phyloP scores from a whole-genome alignment of 1,139 yeast genomes.

The Pichia sp. region DNA sequence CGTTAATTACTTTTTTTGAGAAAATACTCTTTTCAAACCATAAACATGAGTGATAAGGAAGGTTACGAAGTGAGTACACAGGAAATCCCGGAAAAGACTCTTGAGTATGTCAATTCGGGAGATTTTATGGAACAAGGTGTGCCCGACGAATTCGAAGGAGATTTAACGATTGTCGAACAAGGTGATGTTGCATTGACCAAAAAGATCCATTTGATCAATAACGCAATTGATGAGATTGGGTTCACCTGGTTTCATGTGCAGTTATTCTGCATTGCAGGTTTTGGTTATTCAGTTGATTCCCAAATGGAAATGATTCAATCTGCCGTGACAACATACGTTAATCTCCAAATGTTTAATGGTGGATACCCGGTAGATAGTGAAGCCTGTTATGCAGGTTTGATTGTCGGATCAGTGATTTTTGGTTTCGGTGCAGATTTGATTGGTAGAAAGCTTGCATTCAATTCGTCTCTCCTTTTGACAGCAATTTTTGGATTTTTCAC shows the following conservation, averaged over 20 bases:
- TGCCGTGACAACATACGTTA: conserved; percentile 34
- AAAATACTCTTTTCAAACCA: too few species aligned
- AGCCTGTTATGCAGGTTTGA: conserved; percentile 36
- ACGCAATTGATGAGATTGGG: conserved; percentile 45
- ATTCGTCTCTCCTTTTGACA: conserved; percentile 41
- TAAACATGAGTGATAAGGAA: conserved; percentile 1
- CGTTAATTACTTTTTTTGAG: background rate
- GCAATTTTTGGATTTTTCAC: conserved; percentile 44
- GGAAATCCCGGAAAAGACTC: background rate
- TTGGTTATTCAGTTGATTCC: conserved; percentile 60
- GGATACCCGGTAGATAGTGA: conserved; percentile 29
- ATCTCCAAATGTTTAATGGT: conserved; percentile 30
- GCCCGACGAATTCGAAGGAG: background rate
- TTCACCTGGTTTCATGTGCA: conserved; percentile 41
- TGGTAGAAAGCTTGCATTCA: conserved; percentile 51
- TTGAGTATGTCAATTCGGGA: background rate
- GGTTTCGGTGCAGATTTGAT: conserved; percentile 53
- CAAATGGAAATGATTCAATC: conserved; percentile 42
- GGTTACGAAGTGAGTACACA: background rate
- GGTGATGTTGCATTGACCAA: conserved; percentile 17
- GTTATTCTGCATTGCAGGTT: conserved; percentile 42
- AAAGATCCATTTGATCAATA: conserved; percentile 28
- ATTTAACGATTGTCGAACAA: conserved; percentile 10
- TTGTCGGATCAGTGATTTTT: conserved; percentile 49
- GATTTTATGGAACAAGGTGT: conserved; percentile 6